Evolutionary conservation across 176 grass and related monocot species (phyloP).

Genomic region (Themeda triandra): DNA sequence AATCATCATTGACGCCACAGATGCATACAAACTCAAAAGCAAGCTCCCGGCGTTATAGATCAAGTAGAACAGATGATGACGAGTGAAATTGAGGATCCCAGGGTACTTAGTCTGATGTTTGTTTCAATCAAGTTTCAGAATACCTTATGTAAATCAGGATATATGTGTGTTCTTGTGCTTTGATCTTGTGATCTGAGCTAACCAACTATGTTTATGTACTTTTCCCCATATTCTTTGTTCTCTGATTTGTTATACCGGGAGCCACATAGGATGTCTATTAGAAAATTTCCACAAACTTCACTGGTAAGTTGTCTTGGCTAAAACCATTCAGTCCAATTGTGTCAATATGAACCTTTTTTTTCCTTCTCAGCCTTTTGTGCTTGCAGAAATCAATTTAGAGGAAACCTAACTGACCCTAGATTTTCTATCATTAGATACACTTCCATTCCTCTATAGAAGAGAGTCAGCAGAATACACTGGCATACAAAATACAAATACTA

Average conservation of each 20-base stretch:
- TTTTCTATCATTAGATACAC: not conserved
- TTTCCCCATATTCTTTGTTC: not conserved
- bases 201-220: not conserved
- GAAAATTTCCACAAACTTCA: not conserved
- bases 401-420: not conserved
- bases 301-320: not conserved
- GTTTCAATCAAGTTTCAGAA: conserved; percentile 15
- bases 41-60: conserved; percentile 37
- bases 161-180: conserved; percentile 30
- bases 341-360: not conserved
- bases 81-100: conserved; percentile 20
- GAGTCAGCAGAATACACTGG: conserved; percentile 16
- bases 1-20: not conserved
- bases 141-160: conserved; percentile 6
- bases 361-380: not conserved
- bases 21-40: conserved; percentile 30
- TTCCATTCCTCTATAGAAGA: not conserved
- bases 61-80: conserved; percentile 32
- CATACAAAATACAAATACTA: not conserved
- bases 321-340: not conserved
- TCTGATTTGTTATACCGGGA: conserved; percentile 12
- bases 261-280: not conserved
- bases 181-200: conserved; percentile 30
- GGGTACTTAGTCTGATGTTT: not conserved
- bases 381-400: conserved; percentile 14